Base-by-base conservation (phyloP, 2,329 filamentous ascomycete genomes). In the Aspergillus fischeri region DNA sequence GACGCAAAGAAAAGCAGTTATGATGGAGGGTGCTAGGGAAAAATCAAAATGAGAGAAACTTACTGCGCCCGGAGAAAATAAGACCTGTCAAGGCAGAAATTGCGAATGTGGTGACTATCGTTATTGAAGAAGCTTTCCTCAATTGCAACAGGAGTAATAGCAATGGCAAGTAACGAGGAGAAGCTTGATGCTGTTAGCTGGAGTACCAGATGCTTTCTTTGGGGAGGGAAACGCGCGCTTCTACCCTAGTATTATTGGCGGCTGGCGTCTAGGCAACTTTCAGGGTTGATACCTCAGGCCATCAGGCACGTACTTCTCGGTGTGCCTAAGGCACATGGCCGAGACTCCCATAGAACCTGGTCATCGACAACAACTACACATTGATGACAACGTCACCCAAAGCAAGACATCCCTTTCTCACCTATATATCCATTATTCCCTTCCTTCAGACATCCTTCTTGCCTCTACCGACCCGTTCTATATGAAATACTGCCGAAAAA, bases 281-380 rank as follows among this genome's bases (percentile, higher is more conserved):
- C 24, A 11, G 1, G 10, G 6, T 47, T 4, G 32, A 49, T 42
- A 50, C 61, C 62, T 55, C 29, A 66, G 69, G 69, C 64, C 57
- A 0, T 0, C 28, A 21, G 4, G 42, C 42, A 54, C 28, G 58
- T 27, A 63, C 20, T 7, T 51, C 38, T n/a, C 27, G 2, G 4
- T 3, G 21, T 61, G 63, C 67, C 65, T 68, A 56, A 69, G 68
- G 68, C 66, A 54, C 10, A 14, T 20, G 20, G 32, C 66, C 68
- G 69, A 69, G 68, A 66, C 69, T 70, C 67, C 48, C 60, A 63
- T 72, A 66, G 67, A 72, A 65, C 59, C 60, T 58, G 65, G 58
- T 57, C 57, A 65, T 62, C 48, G 54, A 48, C 41, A 45, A 47
- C 20, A 45, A 47, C 10, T 47, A 47, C 56, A 58, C 29, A 52